Evolutionary conservation across 2,329 filamentous ascomycete species (phyloP), one percentile per base, ranked within the genome.

Genomic region (Epichloe festucae): DNA sequence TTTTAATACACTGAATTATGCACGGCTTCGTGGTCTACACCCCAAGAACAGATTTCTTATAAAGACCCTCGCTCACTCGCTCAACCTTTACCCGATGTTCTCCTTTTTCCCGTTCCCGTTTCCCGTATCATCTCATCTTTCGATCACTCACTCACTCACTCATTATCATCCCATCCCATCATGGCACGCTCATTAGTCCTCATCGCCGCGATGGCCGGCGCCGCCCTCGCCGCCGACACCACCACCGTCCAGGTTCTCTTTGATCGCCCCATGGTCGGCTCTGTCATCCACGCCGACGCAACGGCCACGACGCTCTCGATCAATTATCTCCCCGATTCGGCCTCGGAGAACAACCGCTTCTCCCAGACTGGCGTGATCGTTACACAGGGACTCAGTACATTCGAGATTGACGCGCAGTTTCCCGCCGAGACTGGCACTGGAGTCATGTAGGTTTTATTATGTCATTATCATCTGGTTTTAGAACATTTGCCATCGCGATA

Each of bases 261-360:
- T 31, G 42, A 56, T 40, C 56, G 52, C 17, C 43, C 49, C 10
- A 46, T 64, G 12, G 58, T 58, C 7, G 66, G 59, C 35, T 67
- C 66, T n/a, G 55, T 68, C 49, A 46, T 67, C 41, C 56, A 54
- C 7, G 65, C 55, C 52, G 59, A 60, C 36, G 49, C 44, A 10
- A 53, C 47, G 8, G 59, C 61, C 45, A 68, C 66, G 1, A 70
- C 67, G 2, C 58, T 61, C 45, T 57, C 56, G 45, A 44, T 67
- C 21, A 51, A 51, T 23, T 70, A 66, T 52, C 50, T 55, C 40
- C 36, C 53, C 23, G 49, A 46, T 19, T 52, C 52, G 38, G 49
- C 55, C 35, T 23, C 50, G 5, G 54, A 54, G 17, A 59, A 63
- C 5, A 69, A 66, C 51, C 59, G 59, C 6, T 2, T 46, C 34